phyloP scores from a whole-genome alignment of 2,329 filamentous ascomycete species.

The Sclerotinia minor region DNA sequence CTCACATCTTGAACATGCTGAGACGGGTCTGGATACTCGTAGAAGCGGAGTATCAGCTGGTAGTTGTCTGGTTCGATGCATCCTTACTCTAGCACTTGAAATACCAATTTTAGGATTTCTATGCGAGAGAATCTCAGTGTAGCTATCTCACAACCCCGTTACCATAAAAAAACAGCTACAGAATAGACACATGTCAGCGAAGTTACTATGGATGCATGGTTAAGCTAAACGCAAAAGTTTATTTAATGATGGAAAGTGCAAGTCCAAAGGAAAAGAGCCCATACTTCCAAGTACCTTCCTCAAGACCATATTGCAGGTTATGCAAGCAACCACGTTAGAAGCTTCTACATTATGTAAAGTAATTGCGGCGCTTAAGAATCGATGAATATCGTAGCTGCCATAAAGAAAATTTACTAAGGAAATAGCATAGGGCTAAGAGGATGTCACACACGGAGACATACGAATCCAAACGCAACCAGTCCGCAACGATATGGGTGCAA shows the following conservation, averaged over 20 bases:
- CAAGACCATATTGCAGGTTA: slow-evolving; percentile 12
- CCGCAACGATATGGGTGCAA: background rate
- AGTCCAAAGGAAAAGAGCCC: background rate
- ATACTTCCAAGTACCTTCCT: background rate
- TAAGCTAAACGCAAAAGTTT: background rate
- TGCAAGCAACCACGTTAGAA: slow-evolving; percentile 10
- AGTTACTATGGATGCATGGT: slow-evolving; percentile 6
- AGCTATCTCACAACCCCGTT: slow-evolving; percentile 7
- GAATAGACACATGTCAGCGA: background rate
- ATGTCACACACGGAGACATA: background rate
- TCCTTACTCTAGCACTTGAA: slow-evolving; percentile 22
- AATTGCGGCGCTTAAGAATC: background rate
- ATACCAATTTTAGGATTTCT: background rate
- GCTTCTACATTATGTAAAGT: slow-evolving; percentile 4
- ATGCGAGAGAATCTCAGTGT: background rate
- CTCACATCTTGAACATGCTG: slow-evolving; percentile 74
- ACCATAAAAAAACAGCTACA: background rate
- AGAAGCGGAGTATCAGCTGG: slow-evolving; percentile 54
- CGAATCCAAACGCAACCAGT: slow-evolving; percentile 1
- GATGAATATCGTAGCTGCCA: background rate
- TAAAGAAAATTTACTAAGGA: background rate
- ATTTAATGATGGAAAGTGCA: background rate
- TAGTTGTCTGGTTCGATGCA: slow-evolving; percentile 34
- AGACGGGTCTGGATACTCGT: slow-evolving; percentile 75
- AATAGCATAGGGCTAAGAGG: slow-evolving; percentile 12